These are phyloP conservation scores for Parascedosporium putredinis DNA, from an alignment of 2,329 filamentous ascomycete genomes.

Conservation along the genomic window DNA sequence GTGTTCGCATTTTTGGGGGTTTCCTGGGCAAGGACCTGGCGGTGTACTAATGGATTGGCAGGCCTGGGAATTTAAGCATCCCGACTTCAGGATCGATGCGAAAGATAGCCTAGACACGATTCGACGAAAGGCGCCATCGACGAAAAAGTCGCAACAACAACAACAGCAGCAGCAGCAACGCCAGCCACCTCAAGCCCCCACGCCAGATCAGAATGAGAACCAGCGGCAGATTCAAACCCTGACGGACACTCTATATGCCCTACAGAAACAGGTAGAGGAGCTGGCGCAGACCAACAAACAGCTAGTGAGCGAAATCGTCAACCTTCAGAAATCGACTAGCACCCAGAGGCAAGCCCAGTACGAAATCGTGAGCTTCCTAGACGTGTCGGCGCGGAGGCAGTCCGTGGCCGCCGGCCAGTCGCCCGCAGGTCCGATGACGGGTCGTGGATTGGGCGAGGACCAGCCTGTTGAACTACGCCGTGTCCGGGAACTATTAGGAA, in stretches of 20 bases:
- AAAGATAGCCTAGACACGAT: constrained; percentile 97
- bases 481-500: constrained; percentile 40
- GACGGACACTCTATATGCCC: constrained; percentile 50
- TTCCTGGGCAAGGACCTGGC: too few species aligned
- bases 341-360: constrained; percentile 46
- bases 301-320: constrained; percentile 50
- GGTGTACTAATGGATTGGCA: constrained; percentile 21
- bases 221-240: constrained; percentile 10
- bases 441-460: background rate
- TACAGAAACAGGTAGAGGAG: constrained; percentile 78
- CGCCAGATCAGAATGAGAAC: constrained; percentile 7
- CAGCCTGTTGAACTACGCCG: constrained; percentile 29
- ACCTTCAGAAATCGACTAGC: constrained; percentile 49
- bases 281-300: constrained; percentile 54
- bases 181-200: constrained; percentile 33
- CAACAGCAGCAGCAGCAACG: constrained; percentile 43
- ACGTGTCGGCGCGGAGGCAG: constrained; percentile 5
- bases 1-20: background rate
- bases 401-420: background rate
- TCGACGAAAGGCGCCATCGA: constrained; percentile 84
- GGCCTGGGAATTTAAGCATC: constrained; percentile 96
- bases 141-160: constrained; percentile 76
- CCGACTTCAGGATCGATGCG: constrained; percentile 89
- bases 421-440: background rate
- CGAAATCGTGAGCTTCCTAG: constrained; percentile 45